Base-by-base conservation (phyloP, 2,329 filamentous ascomycete species). In the Fusarium luffae region DNA sequence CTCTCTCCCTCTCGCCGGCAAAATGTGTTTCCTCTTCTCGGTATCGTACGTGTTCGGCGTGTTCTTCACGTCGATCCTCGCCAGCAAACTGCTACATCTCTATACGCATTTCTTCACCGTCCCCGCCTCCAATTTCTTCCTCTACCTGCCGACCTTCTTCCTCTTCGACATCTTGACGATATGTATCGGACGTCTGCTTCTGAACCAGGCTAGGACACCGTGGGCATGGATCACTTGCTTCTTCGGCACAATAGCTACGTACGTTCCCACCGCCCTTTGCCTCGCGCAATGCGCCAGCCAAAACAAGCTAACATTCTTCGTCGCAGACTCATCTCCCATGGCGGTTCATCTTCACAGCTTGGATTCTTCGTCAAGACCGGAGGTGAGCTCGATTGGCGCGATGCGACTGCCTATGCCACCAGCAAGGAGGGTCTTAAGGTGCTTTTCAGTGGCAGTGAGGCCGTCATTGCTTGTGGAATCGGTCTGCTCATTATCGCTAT, bases 361-460 rank as follows among this genome's bases (percentile, higher is more conserved):
- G 76, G 77, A 27, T 79, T 79, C 49, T 79, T 66, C 52, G 64
- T 69, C 49, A 72, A 78, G 50, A 78, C 77, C 0, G 77, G 77
- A 16, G 77, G 76, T 28, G 76, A 78, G 56, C 64, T 79, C 12
- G 73, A 78, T 50, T 79, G 77, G 77, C 70, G 68, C 30, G 77
- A 79, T 58, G 77, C 75, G 14, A 64, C 66, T 41, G 54, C 74
- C 13, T 77, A 77, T 44, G 75, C 78, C 21, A 67, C 69, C 30
- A 75, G 73, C 62, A 73, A 75, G 52, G 77, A 79, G 44, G 74
- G 72, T 19, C 68, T 77, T 27, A 78, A 78, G 65, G 72, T 79
- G 23, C 61, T 79, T 28, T 68, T 79, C 12, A 77, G 72, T 21
- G 77, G 77, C 18, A 75, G 76, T 30, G 69, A 63, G 46, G 71